These are phyloP conservation scores for Suhomyces chickasaworum DNA, from an alignment of 1,139 yeast genomes.

Conservation along the genomic window DNA sequence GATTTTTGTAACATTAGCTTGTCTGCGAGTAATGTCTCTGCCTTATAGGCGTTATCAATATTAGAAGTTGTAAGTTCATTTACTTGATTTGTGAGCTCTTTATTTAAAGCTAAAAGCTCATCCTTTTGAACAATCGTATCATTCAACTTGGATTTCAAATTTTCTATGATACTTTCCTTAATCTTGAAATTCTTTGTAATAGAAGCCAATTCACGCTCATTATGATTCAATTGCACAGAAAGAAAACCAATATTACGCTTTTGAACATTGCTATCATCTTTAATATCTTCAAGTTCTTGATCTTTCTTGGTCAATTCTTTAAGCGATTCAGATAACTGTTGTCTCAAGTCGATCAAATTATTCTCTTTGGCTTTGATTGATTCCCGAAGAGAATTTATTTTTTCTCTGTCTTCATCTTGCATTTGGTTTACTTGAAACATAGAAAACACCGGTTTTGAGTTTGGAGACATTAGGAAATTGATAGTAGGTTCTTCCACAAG, in stretches of 20 bases:
- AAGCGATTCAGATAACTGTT: conserved; percentile 7
- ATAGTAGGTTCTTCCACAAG: conserved; percentile 32
- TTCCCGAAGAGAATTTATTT: conserved; percentile 14
- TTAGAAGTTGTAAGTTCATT: conserved; percentile 17
- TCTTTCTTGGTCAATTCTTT: conserved; percentile 9
- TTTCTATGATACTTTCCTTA: conserved; percentile 21
- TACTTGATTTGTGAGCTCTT: conserved; percentile 10
- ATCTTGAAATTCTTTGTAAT: conserved; percentile 30
- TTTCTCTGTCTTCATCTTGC: conserved; percentile 27
- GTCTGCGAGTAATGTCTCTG: conserved; percentile 21
- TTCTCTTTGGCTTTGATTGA: conserved; percentile 11
- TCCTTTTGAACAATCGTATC: conserved; percentile 10
- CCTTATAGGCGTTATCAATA: conserved; percentile 17
- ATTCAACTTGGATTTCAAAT: conserved; percentile 14
- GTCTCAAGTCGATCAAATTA: conserved; percentile 1
- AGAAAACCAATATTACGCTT: conserved; percentile 30
- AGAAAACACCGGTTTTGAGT: conserved; percentile 42
- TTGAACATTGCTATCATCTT: conserved; percentile 24
- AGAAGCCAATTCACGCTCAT: conserved; percentile 35
- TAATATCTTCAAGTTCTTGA: conserved; percentile 21
- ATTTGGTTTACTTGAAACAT: conserved; percentile 33
- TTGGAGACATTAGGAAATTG: conserved; percentile 37
- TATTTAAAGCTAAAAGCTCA: conserved; percentile 6
- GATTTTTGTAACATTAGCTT: conserved; percentile 19
- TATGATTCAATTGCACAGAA: conserved; percentile 31